Evolutionary conservation across 495 filamentous ascomycete species (phyloP), one percentile per base, ranked within the genome.

Genomic region (Tetracladium marchalianum): DNA sequence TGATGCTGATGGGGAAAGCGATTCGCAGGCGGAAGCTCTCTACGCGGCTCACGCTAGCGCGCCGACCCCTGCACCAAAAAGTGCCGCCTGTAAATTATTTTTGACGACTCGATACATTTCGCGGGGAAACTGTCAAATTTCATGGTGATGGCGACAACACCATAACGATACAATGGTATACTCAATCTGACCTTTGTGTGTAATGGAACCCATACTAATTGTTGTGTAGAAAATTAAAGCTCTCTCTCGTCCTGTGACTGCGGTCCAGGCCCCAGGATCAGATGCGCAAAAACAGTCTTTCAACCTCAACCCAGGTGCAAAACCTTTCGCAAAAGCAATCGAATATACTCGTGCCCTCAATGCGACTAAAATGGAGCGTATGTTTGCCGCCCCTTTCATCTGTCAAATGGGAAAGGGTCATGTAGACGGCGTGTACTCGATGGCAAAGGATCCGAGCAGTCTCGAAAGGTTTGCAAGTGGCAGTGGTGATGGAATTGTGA

Each of bases 371-470:
- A 63, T 98, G 43, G 87, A 96, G 64, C 82, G 92, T 52, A 89
- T 98, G 79, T 96, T 97, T 59, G 90, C 92, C 16, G 80, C 87
- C 43, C 92, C 92, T 4, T 98, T 98, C 61, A 66, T 98, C 35
- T 83, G 71, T 0, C 85, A 95, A 55, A 76, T 98, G 42, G 90
- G 89, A 24, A 76, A 77, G 40, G 92, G 92, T 24, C 92, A 98
- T 67, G 85, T 97, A 11, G 92, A 98, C 62, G 92, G 92, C 38
- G 86, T 98, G 5, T 87, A 87, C 60, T 69, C 73, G 8, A 71
- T 87, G 60, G 74, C 80, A 11, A 86, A 85, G 52, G 82, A 87
- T 52, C 80, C 78, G 4, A 70, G 76, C 52, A 78, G 77, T 3
- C 63, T 89, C 27, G 75, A 83, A 43, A 68, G 77, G 37, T 75